Evolutionary conservation across 257 asterid genomes (phyloP).

Genomic region (Gardenia jasminoides): DNA sequence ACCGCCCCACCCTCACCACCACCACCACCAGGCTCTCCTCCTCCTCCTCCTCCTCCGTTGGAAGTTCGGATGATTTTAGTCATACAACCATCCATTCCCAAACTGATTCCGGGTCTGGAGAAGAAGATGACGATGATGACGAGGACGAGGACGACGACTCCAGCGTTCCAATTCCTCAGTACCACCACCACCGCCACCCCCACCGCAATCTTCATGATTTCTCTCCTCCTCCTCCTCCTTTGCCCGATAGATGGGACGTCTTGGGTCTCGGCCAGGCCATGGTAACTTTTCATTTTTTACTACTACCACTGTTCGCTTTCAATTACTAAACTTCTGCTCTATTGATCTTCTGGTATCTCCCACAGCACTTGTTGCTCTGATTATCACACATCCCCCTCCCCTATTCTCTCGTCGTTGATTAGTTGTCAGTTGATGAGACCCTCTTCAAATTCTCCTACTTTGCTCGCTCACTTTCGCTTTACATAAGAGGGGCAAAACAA

Average conservation of each 20-base stretch:
- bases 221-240: conserved; percentile 23
- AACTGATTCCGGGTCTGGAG: not conserved
- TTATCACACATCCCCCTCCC: no score
- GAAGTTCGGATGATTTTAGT: not conserved
- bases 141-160: conserved; percentile 7
- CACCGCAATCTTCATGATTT: no score
- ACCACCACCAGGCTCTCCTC: not conserved
- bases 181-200: not conserved
- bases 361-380: no score
- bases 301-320: not conserved
- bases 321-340: conserved; percentile 30
- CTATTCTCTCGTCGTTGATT: no score
- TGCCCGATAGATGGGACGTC: conserved; percentile 80
- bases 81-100: not conserved
- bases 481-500: no score
- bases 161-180: not conserved
- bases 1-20: no score
- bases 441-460: no score
- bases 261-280: conserved; percentile 99
- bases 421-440: no score
- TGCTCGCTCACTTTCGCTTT: no score
- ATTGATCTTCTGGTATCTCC: no score
- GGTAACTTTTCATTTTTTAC: conserved; percentile 36
- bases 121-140: not conserved
- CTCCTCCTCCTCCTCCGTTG: not conserved